Conservation (phyloP, 2,329 filamentous ascomycete genomes). For the Penicillium nordicum region DNA sequence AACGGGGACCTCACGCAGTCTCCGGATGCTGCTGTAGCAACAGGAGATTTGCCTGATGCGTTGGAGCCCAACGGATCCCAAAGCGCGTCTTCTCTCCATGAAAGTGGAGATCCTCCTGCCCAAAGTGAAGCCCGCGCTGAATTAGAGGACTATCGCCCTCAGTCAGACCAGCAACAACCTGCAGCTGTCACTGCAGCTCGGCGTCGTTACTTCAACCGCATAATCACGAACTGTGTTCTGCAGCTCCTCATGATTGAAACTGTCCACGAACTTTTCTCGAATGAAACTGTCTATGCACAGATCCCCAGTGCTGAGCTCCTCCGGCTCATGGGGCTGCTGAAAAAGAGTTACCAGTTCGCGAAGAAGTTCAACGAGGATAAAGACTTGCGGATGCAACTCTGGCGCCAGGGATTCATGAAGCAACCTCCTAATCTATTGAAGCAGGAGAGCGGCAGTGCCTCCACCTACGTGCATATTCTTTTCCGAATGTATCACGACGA, state of each 20-base stretch:
- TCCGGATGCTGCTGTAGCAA: conserved; percentile 21
- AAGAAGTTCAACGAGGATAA: conserved; percentile 98
- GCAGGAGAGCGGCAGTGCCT: conserved; percentile 88
- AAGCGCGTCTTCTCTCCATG: conserved; percentile 30
- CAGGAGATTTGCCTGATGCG: conserved; percentile 23
- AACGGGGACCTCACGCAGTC: conserved; percentile 25
- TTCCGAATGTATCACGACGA: conserved; percentile 97
- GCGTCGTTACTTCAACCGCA: conserved; percentile 95
- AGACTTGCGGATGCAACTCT: conserved; percentile 87
- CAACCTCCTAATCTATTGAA: conserved; percentile 96
- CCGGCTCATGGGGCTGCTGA: conserved; percentile 87
- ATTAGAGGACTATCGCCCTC: conserved; percentile 84
- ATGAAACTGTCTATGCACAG: conserved; percentile 87
- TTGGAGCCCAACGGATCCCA: conserved; percentile 30
- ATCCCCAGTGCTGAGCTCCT: conserved; percentile 89
- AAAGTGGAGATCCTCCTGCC: conserved; percentile 33
- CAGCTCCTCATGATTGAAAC: conserved; percentile 99
- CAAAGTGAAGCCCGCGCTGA: conserved; percentile 39
- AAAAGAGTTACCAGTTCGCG: conserved; percentile 94
- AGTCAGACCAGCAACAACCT: conserved; percentile 76
- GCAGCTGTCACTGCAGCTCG: conserved; percentile 90
- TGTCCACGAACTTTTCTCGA: conserved; percentile 96
- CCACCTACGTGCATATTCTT: conserved; percentile 92
- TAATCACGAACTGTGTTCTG: conserved; percentile 96
- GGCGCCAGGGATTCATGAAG: conserved; percentile 99